A percentile compares a stretch with the other conserved stretches of the same genome.
Evolutionary conservation across 441 rosid genomes (phyloP).

Genomic region (Eutrema salsugineum): DNA sequence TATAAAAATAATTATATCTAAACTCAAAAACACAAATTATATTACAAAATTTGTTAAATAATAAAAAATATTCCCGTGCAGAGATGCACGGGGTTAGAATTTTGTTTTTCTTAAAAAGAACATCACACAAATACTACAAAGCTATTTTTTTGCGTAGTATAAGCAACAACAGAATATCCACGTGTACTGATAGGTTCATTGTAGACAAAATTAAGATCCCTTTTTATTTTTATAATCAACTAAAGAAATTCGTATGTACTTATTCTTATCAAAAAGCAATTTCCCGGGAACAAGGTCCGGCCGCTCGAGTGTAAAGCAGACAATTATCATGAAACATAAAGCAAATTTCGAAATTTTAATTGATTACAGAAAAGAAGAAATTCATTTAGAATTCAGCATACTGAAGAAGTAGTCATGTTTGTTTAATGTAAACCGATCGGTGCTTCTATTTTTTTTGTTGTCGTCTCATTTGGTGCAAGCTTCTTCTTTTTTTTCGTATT

Average conservation of each 20-base stretch:
- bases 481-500: neutral
- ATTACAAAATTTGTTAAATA: no score
- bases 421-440: neutral
- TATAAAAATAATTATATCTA: no score
- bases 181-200: slow-evolving; percentile 23
- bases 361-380: slow-evolving; percentile 1
- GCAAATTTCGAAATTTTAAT: slow-evolving; percentile 14
- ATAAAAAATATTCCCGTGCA: no score
- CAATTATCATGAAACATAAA: slow-evolving; percentile 30
- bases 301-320: slow-evolving; percentile 35
- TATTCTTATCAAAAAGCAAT: slow-evolving; percentile 22
- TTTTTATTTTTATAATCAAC: neutral
- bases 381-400: neutral
- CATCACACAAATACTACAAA: neutral
- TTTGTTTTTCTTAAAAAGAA: no score
- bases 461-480: neutral
- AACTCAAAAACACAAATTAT: no score
- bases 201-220: slow-evolving; percentile 19
- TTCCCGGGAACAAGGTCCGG: slow-evolving; percentile 36
- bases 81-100: no score
- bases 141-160: neutral
- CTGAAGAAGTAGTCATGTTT: slow-evolving; percentile 1
- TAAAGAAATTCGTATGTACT: slow-evolving; percentile 18
- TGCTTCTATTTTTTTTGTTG: neutral
- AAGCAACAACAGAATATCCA: slow-evolving; percentile 18